Evolutionary conservation across 495 filamentous ascomycete genomes (phyloP).

Genomic region (Rhypophila decipiens): DNA sequence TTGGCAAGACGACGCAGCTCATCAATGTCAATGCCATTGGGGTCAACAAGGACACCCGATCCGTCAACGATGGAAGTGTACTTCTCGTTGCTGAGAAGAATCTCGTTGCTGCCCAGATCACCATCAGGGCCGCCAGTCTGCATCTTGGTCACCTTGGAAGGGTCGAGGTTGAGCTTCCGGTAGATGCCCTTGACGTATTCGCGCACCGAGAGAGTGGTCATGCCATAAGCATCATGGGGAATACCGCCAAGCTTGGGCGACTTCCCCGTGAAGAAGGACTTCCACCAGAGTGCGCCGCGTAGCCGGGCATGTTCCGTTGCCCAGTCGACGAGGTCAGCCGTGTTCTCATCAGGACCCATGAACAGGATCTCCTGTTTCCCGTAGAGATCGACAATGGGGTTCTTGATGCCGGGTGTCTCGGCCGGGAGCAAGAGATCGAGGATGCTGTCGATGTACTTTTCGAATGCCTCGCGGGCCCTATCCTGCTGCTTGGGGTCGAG

Average conservation of each 20-base stretch:
- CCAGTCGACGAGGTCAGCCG: slow-evolving; percentile 94
- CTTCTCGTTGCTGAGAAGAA: slow-evolving; percentile 89
- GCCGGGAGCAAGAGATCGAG: slow-evolving; percentile 88
- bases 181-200: slow-evolving; percentile 96
- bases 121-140: slow-evolving; percentile 97
- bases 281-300: slow-evolving; percentile 96
- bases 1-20: slow-evolving; percentile 83
- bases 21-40: slow-evolving; percentile 75
- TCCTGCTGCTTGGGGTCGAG: slow-evolving; percentile 91
- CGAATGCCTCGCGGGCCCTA: slow-evolving; percentile 83
- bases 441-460: slow-evolving; percentile 99
- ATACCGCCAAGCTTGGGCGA: slow-evolving; percentile 93
- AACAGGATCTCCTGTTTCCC: slow-evolving; percentile 94
- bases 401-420: slow-evolving; percentile 92
- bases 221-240: slow-evolving; percentile 91
- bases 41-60: slow-evolving; percentile 88
- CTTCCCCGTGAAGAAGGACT: slow-evolving; percentile 99
- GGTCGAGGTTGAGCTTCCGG: slow-evolving; percentile 84
- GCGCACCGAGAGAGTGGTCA: slow-evolving; percentile 95
- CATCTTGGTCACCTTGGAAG: slow-evolving; percentile 77
- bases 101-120: slow-evolving; percentile 96
- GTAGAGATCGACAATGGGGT: slow-evolving; percentile 92
- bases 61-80: slow-evolving; percentile 92
- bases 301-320: slow-evolving; percentile 87
- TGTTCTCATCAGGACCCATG: slow-evolving; percentile 98